Evolutionary conservation across 805 yeast species (phyloP), one percentile per base, ranked within the genome.

Genomic region (Wickerhamomyces tratensis): DNA sequence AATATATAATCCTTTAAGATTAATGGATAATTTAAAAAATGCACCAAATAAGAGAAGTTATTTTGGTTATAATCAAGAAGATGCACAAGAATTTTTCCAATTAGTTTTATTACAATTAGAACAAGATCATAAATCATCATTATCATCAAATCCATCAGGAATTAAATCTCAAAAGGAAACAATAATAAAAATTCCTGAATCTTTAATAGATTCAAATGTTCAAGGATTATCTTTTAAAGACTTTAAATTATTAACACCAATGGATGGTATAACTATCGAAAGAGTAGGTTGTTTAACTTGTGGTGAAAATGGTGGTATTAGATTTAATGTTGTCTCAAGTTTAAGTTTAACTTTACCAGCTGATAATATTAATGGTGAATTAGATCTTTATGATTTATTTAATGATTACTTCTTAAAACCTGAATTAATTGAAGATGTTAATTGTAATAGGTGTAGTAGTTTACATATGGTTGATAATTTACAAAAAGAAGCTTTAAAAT

Each of bases 1-100:
- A 2, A 82, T 76, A 46, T 83, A 77, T 50, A 78, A 74, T 49
- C 80, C 93, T 0, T 73, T 68, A 43, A 68, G 69, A 13, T 61
- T 85, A 38, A 59, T 84, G 41, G 79, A 74, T 53, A 73, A 76
- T 6, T 82, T 85, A 86, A 74, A 83, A 5, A 82, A 82, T 54
- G 84, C 86, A 0, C 89, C 93, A 12, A 81, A 79, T 50, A 83
- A 79, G 54, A 82, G 81, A 56, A 74, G 87, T 46, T 78, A 88
- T 51, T 62, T 78, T 43, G 93, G 96, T 2, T 86, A 86, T 57
- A 87, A 86, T 55, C 98, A 89, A 63, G 96, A 89, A 60, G 98
- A 89, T 64, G 97, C 97, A 0, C 96, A 89, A 62, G 98, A 89
- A 59, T 89, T 89, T 55, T 89, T 89, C 65, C 97, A 89, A 58